These are phyloP conservation scores for Neospermospora avenae DNA, from an alignment of 2,329 filamentous ascomycete species.

Conservation along the genomic window DNA sequence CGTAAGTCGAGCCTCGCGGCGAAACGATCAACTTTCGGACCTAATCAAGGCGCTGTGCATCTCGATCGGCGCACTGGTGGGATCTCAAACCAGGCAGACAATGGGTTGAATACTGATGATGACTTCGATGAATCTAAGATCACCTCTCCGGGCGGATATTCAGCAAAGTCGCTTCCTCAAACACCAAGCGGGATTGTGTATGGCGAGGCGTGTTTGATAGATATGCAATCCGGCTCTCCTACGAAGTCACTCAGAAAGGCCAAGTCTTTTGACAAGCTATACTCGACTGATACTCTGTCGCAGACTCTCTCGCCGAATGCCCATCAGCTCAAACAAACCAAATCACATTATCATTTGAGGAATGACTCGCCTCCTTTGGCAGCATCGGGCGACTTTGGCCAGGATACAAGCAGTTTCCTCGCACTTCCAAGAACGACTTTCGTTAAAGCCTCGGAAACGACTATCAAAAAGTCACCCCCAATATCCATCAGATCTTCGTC, in stretches of 20 bases:
- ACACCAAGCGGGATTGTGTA: slow-evolving; percentile 22
- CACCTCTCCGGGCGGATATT: slow-evolving; percentile 14
- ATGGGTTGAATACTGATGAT: slow-evolving; percentile 16
- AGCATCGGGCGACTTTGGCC: not conserved
- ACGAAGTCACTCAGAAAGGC: slow-evolving; percentile 17
- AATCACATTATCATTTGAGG: slow-evolving; percentile 19
- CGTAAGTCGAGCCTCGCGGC: not conserved
- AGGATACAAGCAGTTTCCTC: slow-evolving; percentile 12
- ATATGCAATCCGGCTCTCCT: slow-evolving; percentile 25
- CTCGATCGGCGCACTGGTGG: not conserved
- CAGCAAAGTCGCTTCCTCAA: slow-evolving; percentile 14
- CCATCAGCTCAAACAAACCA: slow-evolving; percentile 14
- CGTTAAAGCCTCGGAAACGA: slow-evolving; percentile 33
- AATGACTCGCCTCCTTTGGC: not conserved
- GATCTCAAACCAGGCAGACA: not conserved
- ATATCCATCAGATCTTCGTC: slow-evolving; percentile 4
- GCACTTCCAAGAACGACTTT: slow-evolving; percentile 31
- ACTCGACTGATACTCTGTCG: slow-evolving; percentile 10
- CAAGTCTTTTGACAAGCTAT: slow-evolving; percentile 23
- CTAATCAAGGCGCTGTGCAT: not conserved
- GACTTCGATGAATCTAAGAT: slow-evolving; percentile 8
- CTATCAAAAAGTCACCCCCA: slow-evolving; percentile 34
- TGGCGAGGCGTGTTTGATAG: slow-evolving; percentile 33
- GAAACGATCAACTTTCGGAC: slow-evolving; percentile 11
- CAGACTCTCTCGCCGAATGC: not conserved